Evolutionary conservation across 2,329 filamentous ascomycete species (phyloP), one percentile per base, ranked within the genome.

Genomic region (Hymenoscyphus occultus): DNA sequence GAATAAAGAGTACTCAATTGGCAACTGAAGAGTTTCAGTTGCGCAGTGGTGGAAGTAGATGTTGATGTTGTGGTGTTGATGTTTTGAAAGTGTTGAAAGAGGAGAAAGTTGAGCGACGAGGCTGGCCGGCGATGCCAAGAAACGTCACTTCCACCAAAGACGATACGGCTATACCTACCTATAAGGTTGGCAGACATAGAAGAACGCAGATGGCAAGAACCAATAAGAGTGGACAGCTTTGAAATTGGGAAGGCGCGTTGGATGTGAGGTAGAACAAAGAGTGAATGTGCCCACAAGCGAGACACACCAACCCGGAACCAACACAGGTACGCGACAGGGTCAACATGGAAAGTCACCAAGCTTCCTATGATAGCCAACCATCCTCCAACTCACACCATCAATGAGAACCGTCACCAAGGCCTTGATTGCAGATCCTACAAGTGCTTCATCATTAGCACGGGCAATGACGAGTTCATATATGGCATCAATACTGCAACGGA

Each of bases 11-110:
- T 54, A 54, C 5, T 54, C 12, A 22, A 54, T 54, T 54, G 19
- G 48, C 19, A 28, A 13, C 48, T 54, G 48, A 13, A 54, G 13
- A 12, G 22, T 22, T 54, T 10, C 48, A 28, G 48, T 54, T 54
- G 48, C 48, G 19, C 19, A 13, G 48, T 54, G 5, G 35, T 35
- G 9, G 35, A 35, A 35, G 48, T 54, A 5, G 48, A 54, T 54
- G 48, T 54, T 54, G 48, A 54, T 54, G 48, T 54, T 54, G 48
- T 28, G 48, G 48, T 54, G 48, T 54, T 51, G 45, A 22, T 19
- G n/a, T 51, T 54, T 54, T 28, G 45, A 22, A 51, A 28, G 22
- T 51, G 45, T 28, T 54, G 48, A 48, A 51, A 12, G 19, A 19
- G 22, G 19, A 48, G 45, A 22, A 22, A 7, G 45, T 22, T 28